A percentile compares a stretch with the other conserved stretches of the same genome.
These are phyloP conservation scores for Malus hybrid DNA, from an alignment of 331 rosid genomes.

Conservation along the genomic window DNA sequence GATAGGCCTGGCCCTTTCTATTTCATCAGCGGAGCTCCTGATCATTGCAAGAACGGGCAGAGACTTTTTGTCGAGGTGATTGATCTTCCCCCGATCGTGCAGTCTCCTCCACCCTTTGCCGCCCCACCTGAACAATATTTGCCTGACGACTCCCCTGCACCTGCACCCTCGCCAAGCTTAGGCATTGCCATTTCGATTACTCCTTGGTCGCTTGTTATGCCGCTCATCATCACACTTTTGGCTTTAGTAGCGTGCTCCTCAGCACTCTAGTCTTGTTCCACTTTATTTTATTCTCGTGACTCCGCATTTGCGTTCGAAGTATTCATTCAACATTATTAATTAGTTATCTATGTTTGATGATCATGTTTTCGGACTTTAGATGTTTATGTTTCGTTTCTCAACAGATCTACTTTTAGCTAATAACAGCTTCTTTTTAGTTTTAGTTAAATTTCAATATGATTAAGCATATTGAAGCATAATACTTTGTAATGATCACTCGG, in stretches of 20 bases:
- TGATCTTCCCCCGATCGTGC: slow-evolving; percentile 25
- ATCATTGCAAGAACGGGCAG: slow-evolving; percentile 66
- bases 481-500: too few species aligned
- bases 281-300: background rate
- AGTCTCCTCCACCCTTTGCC: slow-evolving; percentile 26
- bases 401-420: background rate
- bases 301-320: background rate
- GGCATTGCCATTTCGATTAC: slow-evolving; percentile 15
- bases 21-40: slow-evolving; percentile 59
- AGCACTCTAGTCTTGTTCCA: background rate
- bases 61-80: slow-evolving; percentile 58
- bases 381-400: background rate
- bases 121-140: slow-evolving; percentile 20
- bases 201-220: background rate
- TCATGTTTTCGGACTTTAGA: background rate
- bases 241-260: background rate
- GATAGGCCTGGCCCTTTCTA: slow-evolving; percentile 61
- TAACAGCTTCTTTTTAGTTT: background rate
- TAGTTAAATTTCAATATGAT: background rate
- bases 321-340: background rate
- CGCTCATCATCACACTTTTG: slow-evolving; percentile 7
- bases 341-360: background rate
- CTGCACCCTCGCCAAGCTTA: slow-evolving; percentile 15
- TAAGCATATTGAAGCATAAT: background rate
- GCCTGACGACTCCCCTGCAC: background rate